A percentile compares a stretch with the other conserved stretches of the same genome.
Conservation (phyloP, 1,284 basidiomycete species). For the Agroathelia rolfsii region DNA sequence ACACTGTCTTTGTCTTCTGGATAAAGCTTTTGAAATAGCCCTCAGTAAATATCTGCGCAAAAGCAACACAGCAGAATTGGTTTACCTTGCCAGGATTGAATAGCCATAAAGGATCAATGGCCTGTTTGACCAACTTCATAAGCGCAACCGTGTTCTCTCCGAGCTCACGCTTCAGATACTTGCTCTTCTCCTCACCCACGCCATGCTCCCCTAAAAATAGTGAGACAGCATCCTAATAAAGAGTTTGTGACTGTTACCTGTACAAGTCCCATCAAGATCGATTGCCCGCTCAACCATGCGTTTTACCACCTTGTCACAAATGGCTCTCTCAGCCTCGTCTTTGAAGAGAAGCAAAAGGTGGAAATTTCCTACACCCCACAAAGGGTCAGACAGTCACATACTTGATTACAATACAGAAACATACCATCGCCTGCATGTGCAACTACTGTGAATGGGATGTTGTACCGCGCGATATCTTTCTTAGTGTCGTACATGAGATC, state of each 20-base stretch:
- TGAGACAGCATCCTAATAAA: constrained; percentile 1
- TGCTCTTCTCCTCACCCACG: constrained; percentile 78
- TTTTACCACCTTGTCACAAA: constrained; percentile 24
- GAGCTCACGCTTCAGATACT: constrained; percentile 67
- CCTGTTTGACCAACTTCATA: constrained; percentile 76
- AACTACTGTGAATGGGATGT: constrained; percentile 55
- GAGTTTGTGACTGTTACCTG: constrained; percentile 1
- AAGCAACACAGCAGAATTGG: not conserved
- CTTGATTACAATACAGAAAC: constrained; percentile 9
- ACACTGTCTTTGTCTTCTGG: too few relatives aligned
- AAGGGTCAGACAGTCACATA: constrained; percentile 8
- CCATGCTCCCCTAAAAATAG: constrained; percentile 79
- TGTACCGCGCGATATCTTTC: constrained; percentile 52
- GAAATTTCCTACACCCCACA: constrained; percentile 35
- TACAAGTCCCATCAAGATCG: constrained; percentile 8
- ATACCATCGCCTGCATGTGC: constrained; percentile 84
- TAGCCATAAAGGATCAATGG: constrained; percentile 67
- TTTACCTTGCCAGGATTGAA: constrained; percentile 82
- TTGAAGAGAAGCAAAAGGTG: constrained; percentile 51
- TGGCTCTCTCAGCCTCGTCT: constrained; percentile 46
- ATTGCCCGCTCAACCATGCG: constrained; percentile 6
- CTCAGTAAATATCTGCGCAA: not conserved
- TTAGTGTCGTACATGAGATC: constrained; percentile 69
- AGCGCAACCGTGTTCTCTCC: constrained; percentile 74
- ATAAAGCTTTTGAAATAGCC: too few relatives aligned